Conservation (phyloP, 352 stramenopile genomes). For the Bremia lactucae region DNA sequence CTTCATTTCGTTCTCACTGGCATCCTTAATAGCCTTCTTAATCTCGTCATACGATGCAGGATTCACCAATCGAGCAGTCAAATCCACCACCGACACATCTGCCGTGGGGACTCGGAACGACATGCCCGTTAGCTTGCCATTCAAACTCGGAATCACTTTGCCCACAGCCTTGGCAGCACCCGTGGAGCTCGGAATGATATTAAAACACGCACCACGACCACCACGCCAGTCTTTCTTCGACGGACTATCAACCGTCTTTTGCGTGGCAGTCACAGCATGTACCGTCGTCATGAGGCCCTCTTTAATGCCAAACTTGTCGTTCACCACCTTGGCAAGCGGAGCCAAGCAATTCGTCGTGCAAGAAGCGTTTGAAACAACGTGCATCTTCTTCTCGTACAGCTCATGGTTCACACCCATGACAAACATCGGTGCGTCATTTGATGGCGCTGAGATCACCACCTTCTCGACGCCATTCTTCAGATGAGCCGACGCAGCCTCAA, state of each 20-base stretch:
- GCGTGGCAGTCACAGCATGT: slow-evolving; percentile 96
- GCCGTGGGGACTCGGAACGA: slow-evolving; percentile 86
- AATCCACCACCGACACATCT: slow-evolving; percentile 86
- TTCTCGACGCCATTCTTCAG: slow-evolving; percentile 91
- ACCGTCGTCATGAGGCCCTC: slow-evolving; percentile 98
- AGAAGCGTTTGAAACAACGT: slow-evolving; percentile 97
- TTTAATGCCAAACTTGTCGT: slow-evolving; percentile 98
- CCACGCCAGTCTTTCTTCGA: slow-evolving; percentile 98
- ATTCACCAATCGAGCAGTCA: slow-evolving; percentile 77
- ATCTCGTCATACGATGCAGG: slow-evolving; percentile 96
- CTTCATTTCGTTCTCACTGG: slow-evolving; percentile 91
- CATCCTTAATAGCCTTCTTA: slow-evolving; percentile 91
- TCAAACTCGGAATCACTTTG: slow-evolving; percentile 94
- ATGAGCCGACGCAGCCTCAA: slow-evolving; percentile 89
- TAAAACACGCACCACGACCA: slow-evolving; percentile 94
- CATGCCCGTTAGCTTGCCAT: slow-evolving; percentile 89
- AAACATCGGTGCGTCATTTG: slow-evolving; percentile 97
- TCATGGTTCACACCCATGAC: slow-evolving; percentile 98
- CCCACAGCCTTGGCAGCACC: slow-evolving; percentile 97
- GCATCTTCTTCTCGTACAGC: slow-evolving; percentile 88
- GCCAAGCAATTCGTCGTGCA: slow-evolving; percentile 99
- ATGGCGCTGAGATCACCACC: slow-evolving; percentile 96
- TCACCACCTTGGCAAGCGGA: slow-evolving; percentile 96
- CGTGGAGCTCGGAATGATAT: slow-evolving; percentile 98
- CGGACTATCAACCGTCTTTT: slow-evolving; percentile 95